phyloP scores from a whole-genome alignment of 2,329 filamentous ascomycete species.

The Madurella mycetomatis region DNA sequence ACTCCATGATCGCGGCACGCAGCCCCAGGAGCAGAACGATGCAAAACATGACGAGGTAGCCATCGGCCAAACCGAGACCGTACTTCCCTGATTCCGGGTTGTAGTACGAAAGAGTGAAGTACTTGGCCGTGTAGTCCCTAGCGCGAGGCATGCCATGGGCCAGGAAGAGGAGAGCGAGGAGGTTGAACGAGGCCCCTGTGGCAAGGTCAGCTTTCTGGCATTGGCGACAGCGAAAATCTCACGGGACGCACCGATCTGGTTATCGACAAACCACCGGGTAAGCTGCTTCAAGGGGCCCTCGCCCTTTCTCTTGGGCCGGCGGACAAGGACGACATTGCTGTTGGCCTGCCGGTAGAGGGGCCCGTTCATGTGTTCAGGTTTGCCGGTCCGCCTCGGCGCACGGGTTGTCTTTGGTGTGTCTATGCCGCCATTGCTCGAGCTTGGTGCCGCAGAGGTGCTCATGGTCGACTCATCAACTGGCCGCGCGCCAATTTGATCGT shows the following conservation, averaged over 20 bases:
- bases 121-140: constrained; percentile 74
- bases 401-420: constrained; percentile 11
- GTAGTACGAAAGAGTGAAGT: constrained; percentile 83
- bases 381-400: constrained; percentile 23
- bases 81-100: constrained; percentile 66
- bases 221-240: neutral
- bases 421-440: constrained; percentile 15
- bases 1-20: constrained; percentile 81
- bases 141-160: constrained; percentile 80
- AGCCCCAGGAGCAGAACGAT: constrained; percentile 83
- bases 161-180: constrained; percentile 76
- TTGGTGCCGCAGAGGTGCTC: constrained; percentile 14
- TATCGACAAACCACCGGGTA: constrained; percentile 67
- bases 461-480: constrained; percentile 19
- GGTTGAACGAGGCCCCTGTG: constrained; percentile 77
- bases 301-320: constrained; percentile 57
- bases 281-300: constrained; percentile 58
- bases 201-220: constrained; percentile 7
- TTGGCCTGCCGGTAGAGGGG: constrained; percentile 55
- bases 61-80: constrained; percentile 72
- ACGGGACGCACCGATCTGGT: constrained; percentile 74
- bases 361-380: constrained; percentile 44
- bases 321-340: constrained; percentile 50
- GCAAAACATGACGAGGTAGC: constrained; percentile 71
- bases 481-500: constrained; percentile 15